Evolutionary conservation across 306 rosid species (phyloP).

Genomic region (Erythrophleum fordii): DNA sequence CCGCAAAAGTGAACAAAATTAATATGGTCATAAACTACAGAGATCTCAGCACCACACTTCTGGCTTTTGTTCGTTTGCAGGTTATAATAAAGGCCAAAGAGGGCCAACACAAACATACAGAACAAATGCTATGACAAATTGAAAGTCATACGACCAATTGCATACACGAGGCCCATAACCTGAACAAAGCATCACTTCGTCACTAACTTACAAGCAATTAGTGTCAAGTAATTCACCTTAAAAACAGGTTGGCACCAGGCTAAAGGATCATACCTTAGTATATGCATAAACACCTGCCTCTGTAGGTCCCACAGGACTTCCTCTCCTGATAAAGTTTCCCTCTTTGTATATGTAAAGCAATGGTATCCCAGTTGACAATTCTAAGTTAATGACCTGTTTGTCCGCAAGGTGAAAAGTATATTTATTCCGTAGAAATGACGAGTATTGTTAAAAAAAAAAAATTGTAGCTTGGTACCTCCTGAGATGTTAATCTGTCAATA

Average conservation of each 20-base stretch:
- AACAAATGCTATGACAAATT: constrained; percentile 14
- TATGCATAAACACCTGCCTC: constrained; percentile 96
- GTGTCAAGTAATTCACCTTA: constrained; percentile 2
- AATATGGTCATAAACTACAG: neutral
- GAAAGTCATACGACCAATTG: constrained; percentile 1
- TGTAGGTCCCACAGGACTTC: constrained; percentile 89
- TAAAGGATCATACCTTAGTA: constrained; percentile 62
- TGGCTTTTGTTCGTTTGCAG: neutral
- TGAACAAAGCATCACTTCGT: neutral
- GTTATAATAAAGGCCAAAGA: neutral
- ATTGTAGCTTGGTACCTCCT: constrained; percentile 62
- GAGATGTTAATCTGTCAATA: constrained; percentile 84
- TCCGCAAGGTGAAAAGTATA: constrained; percentile 14
- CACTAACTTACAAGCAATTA: constrained; percentile 3
- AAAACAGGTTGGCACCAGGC: constrained; percentile 22
- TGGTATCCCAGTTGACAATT: constrained; percentile 91
- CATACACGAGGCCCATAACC: constrained; percentile 10
- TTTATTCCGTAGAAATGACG: constrained; percentile 18
- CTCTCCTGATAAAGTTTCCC: constrained; percentile 76
- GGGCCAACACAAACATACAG: neutral
- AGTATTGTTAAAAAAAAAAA: neutral
- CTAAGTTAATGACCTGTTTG: constrained; percentile 74
- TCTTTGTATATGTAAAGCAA: constrained; percentile 92
- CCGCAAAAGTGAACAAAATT: neutral
- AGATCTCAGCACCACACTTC: neutral